These are phyloP conservation scores for Puccinia novopanici DNA, from an alignment of 1,284 basidiomycete genomes.

Conservation along the genomic window DNA sequence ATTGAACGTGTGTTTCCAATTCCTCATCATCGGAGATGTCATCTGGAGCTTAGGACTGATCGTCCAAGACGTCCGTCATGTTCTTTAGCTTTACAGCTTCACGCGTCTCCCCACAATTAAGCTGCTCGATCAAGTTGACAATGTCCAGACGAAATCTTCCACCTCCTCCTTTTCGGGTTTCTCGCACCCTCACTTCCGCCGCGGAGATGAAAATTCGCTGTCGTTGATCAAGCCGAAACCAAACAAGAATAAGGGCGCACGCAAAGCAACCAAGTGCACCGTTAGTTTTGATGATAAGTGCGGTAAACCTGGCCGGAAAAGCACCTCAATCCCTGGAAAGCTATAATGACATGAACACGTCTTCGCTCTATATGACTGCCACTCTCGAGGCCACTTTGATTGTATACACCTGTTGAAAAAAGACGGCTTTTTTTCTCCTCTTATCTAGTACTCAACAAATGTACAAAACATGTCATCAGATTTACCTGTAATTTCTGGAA, in stretches of 20 bases:
- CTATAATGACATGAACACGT: not conserved
- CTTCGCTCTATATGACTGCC: not conserved
- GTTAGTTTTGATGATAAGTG: slow-evolving; percentile 7
- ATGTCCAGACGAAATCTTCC: slow-evolving; percentile 22
- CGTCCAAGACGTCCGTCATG: not conserved
- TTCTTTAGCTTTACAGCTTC: slow-evolving; percentile 49
- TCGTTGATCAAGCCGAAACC: slow-evolving; percentile 45
- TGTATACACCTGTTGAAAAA: slow-evolving; percentile 15
- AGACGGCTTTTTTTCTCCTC: not conserved
- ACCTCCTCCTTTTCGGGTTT: slow-evolving; percentile 44
- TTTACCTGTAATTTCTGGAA: no score
- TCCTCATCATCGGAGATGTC: not conserved
- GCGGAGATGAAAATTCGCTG: slow-evolving; percentile 30
- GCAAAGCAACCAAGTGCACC: slow-evolving; percentile 37
- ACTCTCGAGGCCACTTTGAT: not conserved
- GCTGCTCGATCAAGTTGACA: slow-evolving; percentile 48
- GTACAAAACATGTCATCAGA: slow-evolving; percentile 24
- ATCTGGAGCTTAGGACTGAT: not conserved
- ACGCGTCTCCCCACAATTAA: slow-evolving; percentile 41
- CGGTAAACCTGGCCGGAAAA: slow-evolving; percentile 9
- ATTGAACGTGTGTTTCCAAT: slow-evolving; percentile 66
- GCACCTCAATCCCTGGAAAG: slow-evolving; percentile 8
- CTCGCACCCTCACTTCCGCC: slow-evolving; percentile 43
- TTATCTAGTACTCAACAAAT: slow-evolving; percentile 21
- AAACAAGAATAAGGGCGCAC: slow-evolving; percentile 41